phyloP scores from a whole-genome alignment of 306 rosid genomes.

The Trifolium pratense region DNA sequence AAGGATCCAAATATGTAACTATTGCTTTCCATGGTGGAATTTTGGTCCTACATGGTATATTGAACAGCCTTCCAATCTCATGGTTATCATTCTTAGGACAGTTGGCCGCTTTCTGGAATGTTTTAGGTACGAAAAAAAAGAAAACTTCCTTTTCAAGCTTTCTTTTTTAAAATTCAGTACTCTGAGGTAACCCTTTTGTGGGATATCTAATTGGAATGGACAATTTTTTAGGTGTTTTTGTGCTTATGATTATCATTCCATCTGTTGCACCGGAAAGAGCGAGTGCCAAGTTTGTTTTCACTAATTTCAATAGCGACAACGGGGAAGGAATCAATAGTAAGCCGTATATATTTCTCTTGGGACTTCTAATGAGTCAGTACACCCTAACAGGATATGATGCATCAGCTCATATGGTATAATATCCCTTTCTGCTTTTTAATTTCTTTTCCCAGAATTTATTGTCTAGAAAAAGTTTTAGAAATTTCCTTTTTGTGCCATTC shows the following conservation, averaged over 20 bases:
- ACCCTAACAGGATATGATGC: constrained; percentile 93
- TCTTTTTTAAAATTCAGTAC: constrained; percentile 10
- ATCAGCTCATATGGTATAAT: constrained; percentile 93
- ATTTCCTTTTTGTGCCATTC: constrained; percentile 19
- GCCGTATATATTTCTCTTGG: constrained; percentile 82
- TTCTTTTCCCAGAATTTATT: constrained; percentile 22
- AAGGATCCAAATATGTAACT: constrained; percentile 75
- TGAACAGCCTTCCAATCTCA: constrained; percentile 83
- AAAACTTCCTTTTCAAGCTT: constrained; percentile 20
- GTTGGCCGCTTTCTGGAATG: constrained; percentile 87
- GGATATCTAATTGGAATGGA: constrained; percentile 34
- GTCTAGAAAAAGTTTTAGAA: constrained; percentile 30
- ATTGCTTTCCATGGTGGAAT: constrained; percentile 76
- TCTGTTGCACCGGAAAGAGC: constrained; percentile 81
- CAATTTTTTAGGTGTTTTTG: constrained; percentile 71
- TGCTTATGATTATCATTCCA: constrained; percentile 86
- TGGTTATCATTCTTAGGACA: constrained; percentile 87
- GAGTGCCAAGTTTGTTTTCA: constrained; percentile 83
- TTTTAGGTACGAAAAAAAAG: constrained; percentile 60
- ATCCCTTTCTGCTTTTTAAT: constrained; percentile 29
- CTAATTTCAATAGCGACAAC: constrained; percentile 86
- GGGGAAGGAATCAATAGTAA: constrained; percentile 71
- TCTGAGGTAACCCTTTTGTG: constrained; percentile 23
- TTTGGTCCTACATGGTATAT: constrained; percentile 73
- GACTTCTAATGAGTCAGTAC: constrained; percentile 92